Evolutionary conservation across 805 yeast species (phyloP).

Genomic region (Myxozyma neotropica): DNA sequence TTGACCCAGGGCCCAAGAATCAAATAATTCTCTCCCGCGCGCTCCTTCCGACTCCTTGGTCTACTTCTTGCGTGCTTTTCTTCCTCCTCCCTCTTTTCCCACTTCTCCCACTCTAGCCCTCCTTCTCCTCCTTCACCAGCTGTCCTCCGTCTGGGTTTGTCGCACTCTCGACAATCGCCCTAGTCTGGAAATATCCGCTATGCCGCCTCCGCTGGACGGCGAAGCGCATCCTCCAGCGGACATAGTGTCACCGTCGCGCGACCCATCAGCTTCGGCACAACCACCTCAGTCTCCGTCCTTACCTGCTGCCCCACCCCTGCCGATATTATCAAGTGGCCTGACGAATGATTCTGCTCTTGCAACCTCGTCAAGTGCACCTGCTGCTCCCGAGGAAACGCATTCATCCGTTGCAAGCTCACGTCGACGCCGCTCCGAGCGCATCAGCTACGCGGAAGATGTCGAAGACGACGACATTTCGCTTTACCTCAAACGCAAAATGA

Average conservation of each 20-base stretch:
- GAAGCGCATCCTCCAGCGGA: background rate
- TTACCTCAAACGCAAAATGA: slow-evolving; percentile 6
- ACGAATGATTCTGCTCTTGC: background rate
- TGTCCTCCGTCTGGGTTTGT: background rate
- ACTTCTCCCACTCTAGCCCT: background rate
- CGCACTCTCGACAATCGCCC: background rate
- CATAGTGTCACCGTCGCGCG: slow-evolving; percentile 2
- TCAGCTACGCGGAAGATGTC: slow-evolving; percentile 39
- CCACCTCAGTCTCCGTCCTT: background rate
- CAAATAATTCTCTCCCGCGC: slow-evolving; percentile 8
- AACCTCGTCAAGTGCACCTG: background rate
- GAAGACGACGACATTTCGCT: slow-evolving; percentile 22
- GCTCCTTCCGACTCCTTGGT: background rate
- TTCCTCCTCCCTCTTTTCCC: background rate
- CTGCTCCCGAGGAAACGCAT: background rate
- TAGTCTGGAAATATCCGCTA: background rate
- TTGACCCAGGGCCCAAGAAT: background rate
- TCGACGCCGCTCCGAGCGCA: slow-evolving; percentile 32
- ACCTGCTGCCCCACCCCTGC: background rate
- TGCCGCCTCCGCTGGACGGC: slow-evolving; percentile 10
- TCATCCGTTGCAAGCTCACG: slow-evolving; percentile 9
- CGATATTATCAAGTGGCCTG: background rate
- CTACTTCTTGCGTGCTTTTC: background rate
- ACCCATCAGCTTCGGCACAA: background rate
- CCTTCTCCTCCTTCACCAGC: background rate